Percentiles rank a stretch among this genome's conserved stretches.
These are phyloP conservation scores for Fraxinus pennsylvanica DNA, from an alignment of 257 asterid species.

Conservation along the genomic window DNA sequence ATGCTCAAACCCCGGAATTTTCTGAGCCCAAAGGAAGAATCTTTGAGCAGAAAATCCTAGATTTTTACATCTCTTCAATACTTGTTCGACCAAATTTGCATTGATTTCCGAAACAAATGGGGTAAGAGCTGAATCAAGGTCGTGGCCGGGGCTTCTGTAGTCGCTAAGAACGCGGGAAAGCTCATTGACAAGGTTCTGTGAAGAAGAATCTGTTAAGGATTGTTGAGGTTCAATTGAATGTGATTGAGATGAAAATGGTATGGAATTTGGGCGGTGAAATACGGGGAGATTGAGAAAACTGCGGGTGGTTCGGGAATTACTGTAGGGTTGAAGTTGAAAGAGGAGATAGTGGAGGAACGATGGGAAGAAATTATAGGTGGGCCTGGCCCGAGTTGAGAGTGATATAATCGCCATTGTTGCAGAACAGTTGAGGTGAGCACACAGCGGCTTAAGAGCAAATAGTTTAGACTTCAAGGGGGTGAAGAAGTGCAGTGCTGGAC, in stretches of 20 bases:
- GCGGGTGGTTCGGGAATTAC: background rate
- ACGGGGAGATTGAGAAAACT: slow-evolving; percentile 9
- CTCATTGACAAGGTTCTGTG: slow-evolving; percentile 61
- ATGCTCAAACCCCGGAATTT: slow-evolving; percentile 59
- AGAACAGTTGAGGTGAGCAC: background rate
- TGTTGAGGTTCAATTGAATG: slow-evolving; percentile 26
- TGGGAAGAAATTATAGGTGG: background rate
- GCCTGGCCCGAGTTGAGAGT: background rate
- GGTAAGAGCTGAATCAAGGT: slow-evolving; percentile 76
- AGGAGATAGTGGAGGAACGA: slow-evolving; percentile 24
- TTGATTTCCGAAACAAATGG: slow-evolving; percentile 57
- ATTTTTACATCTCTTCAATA: slow-evolving; percentile 74
- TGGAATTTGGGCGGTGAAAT: slow-evolving; percentile 8
- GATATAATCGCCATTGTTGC: slow-evolving; percentile 40
- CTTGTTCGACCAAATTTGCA: slow-evolving; percentile 60
- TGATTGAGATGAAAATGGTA: slow-evolving; percentile 28
- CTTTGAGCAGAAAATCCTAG: slow-evolving; percentile 91
- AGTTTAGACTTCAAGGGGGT: background rate
- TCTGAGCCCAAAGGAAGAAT: slow-evolving; percentile 81
- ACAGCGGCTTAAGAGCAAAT: background rate
- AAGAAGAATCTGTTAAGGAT: slow-evolving; percentile 26
- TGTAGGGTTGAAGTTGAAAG: slow-evolving; percentile 15
- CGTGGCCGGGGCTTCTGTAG: slow-evolving; percentile 77
- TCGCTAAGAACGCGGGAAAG: slow-evolving; percentile 83
- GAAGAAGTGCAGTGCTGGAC: background rate